Percentiles rank a stretch among this genome's conserved stretches.
These are phyloP conservation scores for Petunia secreta DNA, from an alignment of 257 asterid genomes.

Conservation along the genomic window DNA sequence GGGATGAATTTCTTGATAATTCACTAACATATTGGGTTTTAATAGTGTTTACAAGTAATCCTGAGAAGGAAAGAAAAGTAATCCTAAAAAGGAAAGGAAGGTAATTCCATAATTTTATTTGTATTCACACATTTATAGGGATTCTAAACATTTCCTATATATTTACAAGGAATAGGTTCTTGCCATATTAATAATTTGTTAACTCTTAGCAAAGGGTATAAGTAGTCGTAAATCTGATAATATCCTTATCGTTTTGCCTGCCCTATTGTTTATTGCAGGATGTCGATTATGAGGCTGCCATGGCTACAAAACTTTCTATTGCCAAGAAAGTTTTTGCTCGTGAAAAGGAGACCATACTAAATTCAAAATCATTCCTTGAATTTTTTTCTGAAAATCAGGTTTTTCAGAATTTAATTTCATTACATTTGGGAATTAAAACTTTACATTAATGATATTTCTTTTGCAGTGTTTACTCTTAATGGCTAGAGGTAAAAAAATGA, in stretches of 20 bases:
- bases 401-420: constrained; percentile 1
- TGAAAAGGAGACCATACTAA: constrained; percentile 78
- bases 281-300: constrained; percentile 88
- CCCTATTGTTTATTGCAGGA: constrained; percentile 47
- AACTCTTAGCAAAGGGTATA: background rate
- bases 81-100: too few species aligned
- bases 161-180: too few species aligned
- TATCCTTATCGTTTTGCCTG: constrained; percentile 7
- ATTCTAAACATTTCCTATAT: too few species aligned
- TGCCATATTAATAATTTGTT: too few species aligned
- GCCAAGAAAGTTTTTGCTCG: constrained; percentile 73
- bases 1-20: too few species aligned
- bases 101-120: too few species aligned
- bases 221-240: background rate
- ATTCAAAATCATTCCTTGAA: constrained; percentile 64
- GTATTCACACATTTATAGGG: too few species aligned
- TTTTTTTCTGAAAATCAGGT: constrained; percentile 92
- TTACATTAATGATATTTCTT: background rate
- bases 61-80: too few species aligned
- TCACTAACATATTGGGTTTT: too few species aligned
- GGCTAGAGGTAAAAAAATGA: constrained; percentile 14
- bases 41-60: too few species aligned
- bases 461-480: background rate
- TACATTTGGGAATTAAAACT: constrained; percentile 6
- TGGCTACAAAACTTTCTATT: constrained; percentile 83